These are phyloP conservation scores for Colletotrichum phormii DNA, from an alignment of 2,329 filamentous ascomycete species.

Conservation along the genomic window DNA sequence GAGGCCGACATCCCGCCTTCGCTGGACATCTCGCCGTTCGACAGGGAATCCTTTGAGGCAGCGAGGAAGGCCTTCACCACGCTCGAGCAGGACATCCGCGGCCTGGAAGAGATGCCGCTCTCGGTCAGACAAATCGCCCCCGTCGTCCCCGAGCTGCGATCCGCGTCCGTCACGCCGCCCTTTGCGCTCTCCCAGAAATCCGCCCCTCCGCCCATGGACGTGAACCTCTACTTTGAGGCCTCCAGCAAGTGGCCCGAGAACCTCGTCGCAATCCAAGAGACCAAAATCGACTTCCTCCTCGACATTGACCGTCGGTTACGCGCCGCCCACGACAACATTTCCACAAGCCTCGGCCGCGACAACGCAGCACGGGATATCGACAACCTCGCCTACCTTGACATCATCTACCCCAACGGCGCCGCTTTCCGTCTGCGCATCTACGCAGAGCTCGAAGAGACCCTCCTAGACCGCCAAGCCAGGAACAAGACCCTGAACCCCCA, in stretches of 20 bases:
- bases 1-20: constrained; percentile 63
- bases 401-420: constrained; percentile 77
- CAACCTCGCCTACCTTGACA: constrained; percentile 86
- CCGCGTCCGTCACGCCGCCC: constrained; percentile 72
- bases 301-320: constrained; percentile 79
- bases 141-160: constrained; percentile 79
- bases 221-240: constrained; percentile 91
- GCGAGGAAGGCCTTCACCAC: constrained; percentile 77
- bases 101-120: constrained; percentile 86
- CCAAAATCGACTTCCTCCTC: constrained; percentile 90
- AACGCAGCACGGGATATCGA: constrained; percentile 75
- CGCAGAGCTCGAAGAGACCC: constrained; percentile 84
- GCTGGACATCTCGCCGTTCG: constrained; percentile 58
- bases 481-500: constrained; percentile 76
- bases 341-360: constrained; percentile 82
- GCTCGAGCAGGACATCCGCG: constrained; percentile 82
- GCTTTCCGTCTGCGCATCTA: constrained; percentile 89
- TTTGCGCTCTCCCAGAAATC: constrained; percentile 57
- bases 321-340: constrained; percentile 68
- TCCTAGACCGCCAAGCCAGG: constrained; percentile 83
- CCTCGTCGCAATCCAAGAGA: constrained; percentile 88
- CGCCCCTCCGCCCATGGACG: constrained; percentile 72
- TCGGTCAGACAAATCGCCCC: constrained; percentile 84
- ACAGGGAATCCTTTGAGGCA: constrained; percentile 72
- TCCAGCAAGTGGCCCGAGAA: constrained; percentile 96